Evolutionary conservation across 2,329 filamentous ascomycete species (phyloP), one percentile per base, ranked within the genome.

Genomic region (Seiridium cupressi): DNA sequence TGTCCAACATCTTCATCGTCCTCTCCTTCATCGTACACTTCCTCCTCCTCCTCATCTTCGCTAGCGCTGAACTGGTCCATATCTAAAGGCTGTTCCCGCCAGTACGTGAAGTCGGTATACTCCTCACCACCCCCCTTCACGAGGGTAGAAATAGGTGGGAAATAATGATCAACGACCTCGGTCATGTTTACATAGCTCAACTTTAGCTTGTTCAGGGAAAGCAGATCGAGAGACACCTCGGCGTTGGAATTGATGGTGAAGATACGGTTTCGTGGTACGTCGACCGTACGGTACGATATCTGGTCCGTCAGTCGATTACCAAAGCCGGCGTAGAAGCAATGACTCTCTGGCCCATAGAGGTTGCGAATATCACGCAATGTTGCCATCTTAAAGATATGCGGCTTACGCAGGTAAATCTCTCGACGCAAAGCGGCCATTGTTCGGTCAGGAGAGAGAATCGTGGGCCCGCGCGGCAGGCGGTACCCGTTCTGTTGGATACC

Each of bases 301-400:
- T 96, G 95, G 73, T 99, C 96, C 0, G 96, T 99, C 60, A 99
- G 83, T 59, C 95, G 88, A 74, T 99, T 99, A 61, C 96, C 95
- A 70, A 98, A 99, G 0, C 95, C 95, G 9, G 96, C 96, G 70
- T 97, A 98, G 71, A 99, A 99, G 0, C 95, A 94, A 18, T 89
- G 92, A 47, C 86, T 81, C 34, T 90, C 87, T 0, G 86, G 82
- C 3, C 87, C 89, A 70, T 97, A 99, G 0, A 99, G 82, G 61
- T 89, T 91, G 71, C 93, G 88, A 67, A 99, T 98, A 73, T 99
- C 95, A 46, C 95, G 88, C 26, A 99, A 79, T 64, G 95, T 99
- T 2, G 95, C 93, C 96, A 99, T 99, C 77, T 99, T 99, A 85
- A 99, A 99, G 6, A 99, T 92, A 72, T 99, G 93, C 0, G 95